Base-by-base conservation (phyloP, 1,284 basidiomycete genomes). In the Ceratobasidium sp. region DNA sequence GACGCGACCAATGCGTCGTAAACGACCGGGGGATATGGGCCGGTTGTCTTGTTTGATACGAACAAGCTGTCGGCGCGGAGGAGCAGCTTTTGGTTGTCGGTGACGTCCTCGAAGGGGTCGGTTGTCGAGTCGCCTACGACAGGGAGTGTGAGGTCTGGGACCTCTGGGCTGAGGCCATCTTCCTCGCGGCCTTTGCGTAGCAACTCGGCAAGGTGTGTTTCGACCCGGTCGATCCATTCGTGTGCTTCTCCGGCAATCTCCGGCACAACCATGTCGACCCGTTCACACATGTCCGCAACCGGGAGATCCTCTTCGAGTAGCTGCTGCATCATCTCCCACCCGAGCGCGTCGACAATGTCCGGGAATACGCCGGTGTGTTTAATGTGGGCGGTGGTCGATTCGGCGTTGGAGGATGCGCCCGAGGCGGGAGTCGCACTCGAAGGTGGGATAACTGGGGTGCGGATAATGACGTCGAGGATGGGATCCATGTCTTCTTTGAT, bases 61-160 rank as follows among this genome's bases (percentile, higher is more conserved):
- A 71, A 71, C 3, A 71, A 37, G 27, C 68, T 71, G 22, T 71
- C 68, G 16, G 68, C 68, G 37, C 68, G 68, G 8, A 59, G 43
- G 14, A 71, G 56, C 2, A 59, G 16, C 43, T 71, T 71, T 19
- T 39, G 22, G 29, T 71, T 34, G 2, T 58, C 39, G 0, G 39
- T 31, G 3, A 37, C 41, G 34, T 49, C 22, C 27, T 43, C 39
- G n/a, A 71, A 43, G 1, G 51, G 54, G 11, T 71, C 56, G n/a
- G 27, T 13, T 7, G 24, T 16, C 2, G 34, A 5, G 7, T 61
- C 43, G 2, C 7, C 27, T 7, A 49, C 27, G 37, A 27, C 16
- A 8, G 24, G 24, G 2, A 71, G 19, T 8, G 43, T 49, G 4
- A 53, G 39, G 8, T 61, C 39, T 3, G 54, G 53, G 2, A 48